phyloP scores from a whole-genome alignment of 768 basidiomycete species.

The Cystobasidiopsis lactophilus region DNA sequence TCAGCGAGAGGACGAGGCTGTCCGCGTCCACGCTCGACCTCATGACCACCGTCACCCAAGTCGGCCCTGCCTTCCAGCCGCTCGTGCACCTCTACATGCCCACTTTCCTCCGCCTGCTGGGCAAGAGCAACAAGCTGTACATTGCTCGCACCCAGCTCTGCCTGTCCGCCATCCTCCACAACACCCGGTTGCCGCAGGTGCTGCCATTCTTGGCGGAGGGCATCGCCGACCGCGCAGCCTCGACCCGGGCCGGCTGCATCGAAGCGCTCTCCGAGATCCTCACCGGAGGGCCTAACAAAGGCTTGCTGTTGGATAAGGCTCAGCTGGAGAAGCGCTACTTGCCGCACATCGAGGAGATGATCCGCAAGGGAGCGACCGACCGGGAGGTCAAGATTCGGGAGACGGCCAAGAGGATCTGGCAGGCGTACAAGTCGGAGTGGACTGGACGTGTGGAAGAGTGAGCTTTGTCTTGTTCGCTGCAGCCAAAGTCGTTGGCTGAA shows the following conservation, averaged over 20 bases:
- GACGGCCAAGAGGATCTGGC: conserved; percentile 26
- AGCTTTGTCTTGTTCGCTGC: conserved; percentile 8
- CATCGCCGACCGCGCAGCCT: conserved; percentile 22
- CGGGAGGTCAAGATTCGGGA: conserved; percentile 26
- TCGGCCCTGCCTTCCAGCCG: conserved; percentile 22
- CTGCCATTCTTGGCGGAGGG: conserved; percentile 21
- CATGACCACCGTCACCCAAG: conserved; percentile 25
- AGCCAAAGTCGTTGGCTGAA: not conserved
- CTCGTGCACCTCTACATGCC: conserved; percentile 26
- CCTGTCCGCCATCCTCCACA: conserved; percentile 23
- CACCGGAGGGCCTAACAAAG: too few species aligned
- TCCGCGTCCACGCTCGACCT: conserved; percentile 22
- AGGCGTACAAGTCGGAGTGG: conserved; percentile 22
- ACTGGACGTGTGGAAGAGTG: conserved; percentile 24
- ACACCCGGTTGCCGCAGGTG: conserved; percentile 24
- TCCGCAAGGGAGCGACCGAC: conserved; percentile 26
- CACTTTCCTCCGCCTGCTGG: conserved; percentile 25
- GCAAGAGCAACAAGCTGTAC: conserved; percentile 28
- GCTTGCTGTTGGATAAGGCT: conserved; percentile 3
- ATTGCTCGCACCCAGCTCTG: conserved; percentile 25
- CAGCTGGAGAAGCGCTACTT: not conserved
- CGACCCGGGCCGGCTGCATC: conserved; percentile 16
- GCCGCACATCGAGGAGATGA: conserved; percentile 15
- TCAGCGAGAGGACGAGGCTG: conserved; percentile 18
- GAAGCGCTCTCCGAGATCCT: not conserved